phyloP scores from a whole-genome alignment of 1,284 basidiomycete genomes.

The Trametes hirsuta region DNA sequence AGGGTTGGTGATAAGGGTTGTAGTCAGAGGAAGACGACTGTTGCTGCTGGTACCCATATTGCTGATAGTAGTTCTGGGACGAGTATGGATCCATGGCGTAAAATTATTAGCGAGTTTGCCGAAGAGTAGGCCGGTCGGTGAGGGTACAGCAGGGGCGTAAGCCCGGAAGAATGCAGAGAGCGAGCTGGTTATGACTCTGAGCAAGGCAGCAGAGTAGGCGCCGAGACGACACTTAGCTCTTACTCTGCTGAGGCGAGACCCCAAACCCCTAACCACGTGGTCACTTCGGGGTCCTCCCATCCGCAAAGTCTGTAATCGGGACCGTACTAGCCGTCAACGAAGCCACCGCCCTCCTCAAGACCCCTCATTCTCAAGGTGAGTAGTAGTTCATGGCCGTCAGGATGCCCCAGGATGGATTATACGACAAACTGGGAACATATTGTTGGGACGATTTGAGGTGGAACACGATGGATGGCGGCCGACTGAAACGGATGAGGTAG shows the following conservation, averaged over 20 bases:
- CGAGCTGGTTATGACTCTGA: background rate
- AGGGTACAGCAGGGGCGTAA: no score
- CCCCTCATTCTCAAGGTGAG: constrained; percentile 59
- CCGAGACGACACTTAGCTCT: background rate
- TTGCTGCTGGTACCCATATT: constrained; percentile 46
- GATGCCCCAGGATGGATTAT: background rate
- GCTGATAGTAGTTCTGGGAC: constrained; percentile 43
- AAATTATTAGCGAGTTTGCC: constrained; percentile 27
- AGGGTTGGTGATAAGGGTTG: constrained; percentile 79
- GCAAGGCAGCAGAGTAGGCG: background rate
- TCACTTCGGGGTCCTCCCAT: constrained; percentile 15
- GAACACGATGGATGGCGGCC: constrained; percentile 33
- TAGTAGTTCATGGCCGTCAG: constrained; percentile 16
- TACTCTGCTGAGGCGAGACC: constrained; percentile 1
- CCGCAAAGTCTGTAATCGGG: background rate
- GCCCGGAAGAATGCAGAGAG: no score
- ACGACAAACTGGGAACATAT: background rate
- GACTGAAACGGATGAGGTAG: constrained; percentile 39
- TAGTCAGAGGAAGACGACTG: constrained; percentile 45
- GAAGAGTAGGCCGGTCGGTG: no score
- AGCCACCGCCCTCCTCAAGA: constrained; percentile 41
- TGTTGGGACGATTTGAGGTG: background rate
- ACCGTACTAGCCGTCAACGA: constrained; percentile 30
- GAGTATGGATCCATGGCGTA: constrained; percentile 50
- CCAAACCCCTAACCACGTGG: constrained; percentile 12